A percentile compares a stretch with the other conserved stretches of the same genome.
Conservation (phyloP, 2,329 filamentous ascomycete species). For the Cladosporium sphaerospermum region DNA sequence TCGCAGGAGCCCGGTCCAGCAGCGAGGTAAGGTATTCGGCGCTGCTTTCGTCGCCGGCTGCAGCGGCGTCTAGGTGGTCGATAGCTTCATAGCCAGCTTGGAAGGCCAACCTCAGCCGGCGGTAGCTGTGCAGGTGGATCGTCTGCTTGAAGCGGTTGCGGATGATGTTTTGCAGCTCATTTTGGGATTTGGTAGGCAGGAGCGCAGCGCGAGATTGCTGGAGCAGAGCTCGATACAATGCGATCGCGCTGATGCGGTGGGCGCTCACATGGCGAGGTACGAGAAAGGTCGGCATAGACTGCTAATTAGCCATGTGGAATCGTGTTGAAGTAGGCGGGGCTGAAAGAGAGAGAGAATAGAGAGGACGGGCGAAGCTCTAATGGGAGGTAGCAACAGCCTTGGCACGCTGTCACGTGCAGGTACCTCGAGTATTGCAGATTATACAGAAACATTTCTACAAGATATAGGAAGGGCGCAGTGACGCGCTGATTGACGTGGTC, state of each 20-base stretch:
- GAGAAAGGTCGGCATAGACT: constrained; percentile 28
- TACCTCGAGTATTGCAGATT: neutral
- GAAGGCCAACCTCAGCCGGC: constrained; percentile 57
- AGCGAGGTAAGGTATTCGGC: constrained; percentile 23
- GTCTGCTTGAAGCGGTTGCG: constrained; percentile 59
- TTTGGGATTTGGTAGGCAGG: constrained; percentile 16
- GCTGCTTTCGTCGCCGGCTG: constrained; percentile 27
- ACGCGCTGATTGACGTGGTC: neutral
- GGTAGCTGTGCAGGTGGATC: constrained; percentile 50
- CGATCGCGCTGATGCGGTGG: constrained; percentile 55
- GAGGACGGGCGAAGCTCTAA: too few relatives aligned
- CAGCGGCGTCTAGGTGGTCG: constrained; percentile 39
- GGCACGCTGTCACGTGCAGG: too few relatives aligned
- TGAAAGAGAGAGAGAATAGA: too few relatives aligned
- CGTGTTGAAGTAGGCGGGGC: too few relatives aligned
- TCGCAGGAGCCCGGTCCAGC: constrained; percentile 20
- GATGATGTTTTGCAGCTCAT: constrained; percentile 53
- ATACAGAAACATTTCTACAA: neutral
- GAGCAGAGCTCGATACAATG: constrained; percentile 66
- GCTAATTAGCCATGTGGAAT: neutral
- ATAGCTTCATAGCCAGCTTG: constrained; percentile 59
- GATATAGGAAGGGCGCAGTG: neutral
- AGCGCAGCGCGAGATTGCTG: constrained; percentile 40
- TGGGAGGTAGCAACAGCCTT: too few relatives aligned
- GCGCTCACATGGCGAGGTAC: constrained; percentile 42